Percentiles rank a stretch among this genome's conserved stretches.
These are phyloP conservation scores for Chlamydomonas reinhardtii DNA, from an alignment of 163 green algal species.

Conservation along the genomic window DNA sequence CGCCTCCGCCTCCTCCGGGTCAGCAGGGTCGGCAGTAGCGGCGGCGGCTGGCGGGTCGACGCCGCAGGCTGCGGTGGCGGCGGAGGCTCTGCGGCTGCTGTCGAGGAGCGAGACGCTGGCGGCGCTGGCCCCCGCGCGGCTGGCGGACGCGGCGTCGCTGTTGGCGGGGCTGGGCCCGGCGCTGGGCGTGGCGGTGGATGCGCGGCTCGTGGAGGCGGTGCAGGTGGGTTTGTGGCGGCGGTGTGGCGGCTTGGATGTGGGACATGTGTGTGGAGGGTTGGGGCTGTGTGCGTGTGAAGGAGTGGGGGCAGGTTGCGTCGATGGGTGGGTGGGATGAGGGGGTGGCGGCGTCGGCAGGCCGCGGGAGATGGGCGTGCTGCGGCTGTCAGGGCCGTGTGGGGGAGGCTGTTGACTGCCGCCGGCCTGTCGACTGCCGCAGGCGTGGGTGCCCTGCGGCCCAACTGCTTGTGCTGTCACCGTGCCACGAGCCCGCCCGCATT, in stretches of 20 bases:
- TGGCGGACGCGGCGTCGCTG: conserved; percentile 7
- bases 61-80: conserved; percentile 11
- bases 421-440: too few species aligned
- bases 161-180: conserved; percentile 9
- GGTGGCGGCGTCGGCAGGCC: too few species aligned
- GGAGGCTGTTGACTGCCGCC: too few species aligned
- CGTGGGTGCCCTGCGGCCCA: too few species aligned
- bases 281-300: not conserved
- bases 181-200: not conserved
- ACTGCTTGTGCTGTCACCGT: too few species aligned
- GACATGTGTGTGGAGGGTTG: not conserved
- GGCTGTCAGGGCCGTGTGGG: too few species aligned
- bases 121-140: conserved; percentile 11
- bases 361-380: too few species aligned
- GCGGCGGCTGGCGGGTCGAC: not conserved
- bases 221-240: not conserved
- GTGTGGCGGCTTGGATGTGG: not conserved
- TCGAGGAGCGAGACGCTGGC: not conserved
- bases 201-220: not conserved
- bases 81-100: not conserved
- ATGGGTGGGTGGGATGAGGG: too few species aligned
- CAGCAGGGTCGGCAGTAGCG: not conserved
- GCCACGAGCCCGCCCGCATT: too few species aligned
- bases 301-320: not conserved
- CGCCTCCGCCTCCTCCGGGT: not conserved